Percentiles rank a stretch among this genome's conserved stretches.
Conservation (phyloP, 257 asterid genomes). For the Solanum paucissectum region DNA sequence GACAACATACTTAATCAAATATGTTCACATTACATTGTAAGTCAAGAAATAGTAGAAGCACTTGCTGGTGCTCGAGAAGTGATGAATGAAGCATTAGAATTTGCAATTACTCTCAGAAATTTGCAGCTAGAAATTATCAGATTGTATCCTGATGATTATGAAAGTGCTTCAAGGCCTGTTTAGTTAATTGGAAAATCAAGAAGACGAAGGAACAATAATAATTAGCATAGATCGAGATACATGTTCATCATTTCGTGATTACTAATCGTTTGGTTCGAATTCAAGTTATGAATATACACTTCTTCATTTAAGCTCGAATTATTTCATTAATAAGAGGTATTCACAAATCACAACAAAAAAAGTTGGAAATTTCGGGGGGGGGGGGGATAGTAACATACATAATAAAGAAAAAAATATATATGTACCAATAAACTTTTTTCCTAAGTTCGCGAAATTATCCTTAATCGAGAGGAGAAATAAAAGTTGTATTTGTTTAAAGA, state of each 20-base stretch:
- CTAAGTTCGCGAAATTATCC: not conserved
- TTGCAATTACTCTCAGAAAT: slow-evolving; percentile 14
- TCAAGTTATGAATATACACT: not conserved
- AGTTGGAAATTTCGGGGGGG: not conserved
- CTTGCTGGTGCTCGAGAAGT: slow-evolving; percentile 28
- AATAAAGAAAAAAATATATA: not conserved
- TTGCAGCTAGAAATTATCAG: slow-evolving; percentile 16
- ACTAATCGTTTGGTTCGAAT: too few relatives aligned
- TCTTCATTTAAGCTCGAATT: not conserved
- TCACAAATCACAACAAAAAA: not conserved
- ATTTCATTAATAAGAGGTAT: not conserved
- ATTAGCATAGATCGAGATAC: not conserved
- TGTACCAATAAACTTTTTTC: not conserved
- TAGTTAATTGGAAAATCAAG: not conserved
- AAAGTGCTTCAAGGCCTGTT: not conserved
- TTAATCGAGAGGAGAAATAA: not conserved
- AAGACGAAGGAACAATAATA: not conserved
- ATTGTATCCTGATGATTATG: slow-evolving; percentile 9
- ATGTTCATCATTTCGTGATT: too few relatives aligned
- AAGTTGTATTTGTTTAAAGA: not conserved
- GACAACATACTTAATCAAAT: slow-evolving; percentile 27
- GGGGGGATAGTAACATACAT: not conserved
- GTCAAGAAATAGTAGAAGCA: slow-evolving; percentile 27
- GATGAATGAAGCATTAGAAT: slow-evolving; percentile 25
- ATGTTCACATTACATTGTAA: slow-evolving; percentile 32